These are phyloP conservation scores for Pisolithus marmoratus DNA, from an alignment of 768 basidiomycete genomes.

Conservation along the genomic window DNA sequence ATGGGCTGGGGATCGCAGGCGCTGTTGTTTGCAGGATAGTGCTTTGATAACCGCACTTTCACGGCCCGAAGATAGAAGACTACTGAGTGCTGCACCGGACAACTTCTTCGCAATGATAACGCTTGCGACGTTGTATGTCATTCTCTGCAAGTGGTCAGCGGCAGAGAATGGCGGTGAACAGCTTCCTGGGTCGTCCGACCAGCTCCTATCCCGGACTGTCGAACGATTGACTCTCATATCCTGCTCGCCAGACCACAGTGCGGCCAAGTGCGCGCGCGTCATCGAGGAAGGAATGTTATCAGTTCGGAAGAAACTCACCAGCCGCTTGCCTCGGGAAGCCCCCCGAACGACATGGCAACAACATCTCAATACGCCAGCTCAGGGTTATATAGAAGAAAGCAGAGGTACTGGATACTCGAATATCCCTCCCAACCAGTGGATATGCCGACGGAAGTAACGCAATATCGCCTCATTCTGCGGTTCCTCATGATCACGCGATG, in stretches of 20 bases:
- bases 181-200: conserved; percentile 34
- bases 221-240: conserved; percentile 31
- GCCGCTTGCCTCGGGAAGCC: conserved; percentile 19
- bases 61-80: conserved; percentile 22
- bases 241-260: conserved; percentile 33
- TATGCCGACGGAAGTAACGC: conserved; percentile 9
- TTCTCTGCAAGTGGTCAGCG: conserved; percentile 38
- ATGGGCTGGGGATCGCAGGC: conserved; percentile 35
- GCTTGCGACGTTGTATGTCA: conserved; percentile 39
- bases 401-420: not conserved
- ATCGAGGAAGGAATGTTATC: conserved; percentile 29
- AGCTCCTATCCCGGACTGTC: conserved; percentile 30
- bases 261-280: conserved; percentile 39
- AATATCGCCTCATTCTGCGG: not conserved
- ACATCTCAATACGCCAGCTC: conserved; percentile 17
- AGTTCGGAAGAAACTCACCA: conserved; percentile 25
- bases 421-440: not conserved
- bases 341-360: conserved; percentile 8
- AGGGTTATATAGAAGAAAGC: conserved; percentile 11
- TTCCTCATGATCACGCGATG: not conserved
- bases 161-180: conserved; percentile 29
- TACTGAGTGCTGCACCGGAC: conserved; percentile 40
- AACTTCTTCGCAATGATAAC: conserved; percentile 36
- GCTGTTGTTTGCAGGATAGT: conserved; percentile 32
- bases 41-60: conserved; percentile 32